phyloP scores from a whole-genome alignment of 768 basidiomycete genomes.

The Butyriboletus loyo region DNA sequence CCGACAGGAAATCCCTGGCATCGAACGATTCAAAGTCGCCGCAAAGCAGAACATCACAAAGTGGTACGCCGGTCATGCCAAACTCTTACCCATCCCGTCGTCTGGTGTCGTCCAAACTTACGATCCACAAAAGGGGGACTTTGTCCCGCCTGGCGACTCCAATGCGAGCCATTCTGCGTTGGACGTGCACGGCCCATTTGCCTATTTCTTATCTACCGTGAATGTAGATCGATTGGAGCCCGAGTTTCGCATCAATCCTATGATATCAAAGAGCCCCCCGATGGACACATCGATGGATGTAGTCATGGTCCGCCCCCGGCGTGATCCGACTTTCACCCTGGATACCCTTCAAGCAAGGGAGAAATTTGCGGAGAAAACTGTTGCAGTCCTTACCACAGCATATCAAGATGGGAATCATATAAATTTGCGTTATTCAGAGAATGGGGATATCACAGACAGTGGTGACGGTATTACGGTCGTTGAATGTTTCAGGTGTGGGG shows the following conservation, averaged over 20 bases:
- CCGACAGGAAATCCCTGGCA: conserved; percentile 63
- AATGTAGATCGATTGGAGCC: conserved; percentile 88
- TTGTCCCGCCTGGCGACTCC: conserved; percentile 43
- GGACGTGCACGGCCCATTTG: conserved; percentile 71
- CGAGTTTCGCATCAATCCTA: conserved; percentile 72
- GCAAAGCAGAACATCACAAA: conserved; percentile 69
- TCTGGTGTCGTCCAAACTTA: conserved; percentile 54
- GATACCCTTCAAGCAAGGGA: conserved; percentile 44
- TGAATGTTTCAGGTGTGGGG: conserved; percentile 74
- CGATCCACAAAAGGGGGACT: conserved; percentile 46
- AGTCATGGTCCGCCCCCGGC: conserved; percentile 69
- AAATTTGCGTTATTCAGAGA: conserved; percentile 49
- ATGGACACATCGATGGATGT: conserved; percentile 60
- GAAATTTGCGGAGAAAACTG: conserved; percentile 51
- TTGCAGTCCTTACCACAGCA: conserved; percentile 58
- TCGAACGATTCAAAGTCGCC: conserved; percentile 87
- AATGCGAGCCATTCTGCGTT: conserved; percentile 36
- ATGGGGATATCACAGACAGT: conserved; percentile 40
- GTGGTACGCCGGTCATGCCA: conserved; percentile 65
- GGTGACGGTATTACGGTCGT: conserved; percentile 55
- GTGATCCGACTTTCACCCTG: conserved; percentile 45
- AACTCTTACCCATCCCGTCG: conserved; percentile 47
- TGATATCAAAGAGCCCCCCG: conserved; percentile 46
- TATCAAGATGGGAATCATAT: conserved; percentile 77
- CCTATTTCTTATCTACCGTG: conserved; percentile 79